These are phyloP conservation scores for Penicillium sp. DNA, from an alignment of 2,329 filamentous ascomycete species.

Conservation along the genomic window DNA sequence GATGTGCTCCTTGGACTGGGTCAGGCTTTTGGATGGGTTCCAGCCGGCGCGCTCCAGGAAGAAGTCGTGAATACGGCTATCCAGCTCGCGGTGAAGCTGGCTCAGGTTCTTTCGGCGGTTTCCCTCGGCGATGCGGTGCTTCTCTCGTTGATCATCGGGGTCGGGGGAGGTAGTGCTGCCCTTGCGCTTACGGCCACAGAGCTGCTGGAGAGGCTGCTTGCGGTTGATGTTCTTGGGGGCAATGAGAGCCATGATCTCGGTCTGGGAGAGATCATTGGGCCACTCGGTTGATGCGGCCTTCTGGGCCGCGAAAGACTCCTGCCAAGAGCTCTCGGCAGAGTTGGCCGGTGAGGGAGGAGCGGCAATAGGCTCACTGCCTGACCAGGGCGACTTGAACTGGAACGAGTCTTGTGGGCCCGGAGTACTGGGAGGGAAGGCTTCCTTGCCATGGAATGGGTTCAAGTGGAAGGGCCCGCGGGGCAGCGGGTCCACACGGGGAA, in stretches of 20 bases:
- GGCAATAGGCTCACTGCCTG: slow-evolving; percentile 28
- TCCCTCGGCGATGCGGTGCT: slow-evolving; percentile 42
- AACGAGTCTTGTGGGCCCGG: slow-evolving; percentile 36
- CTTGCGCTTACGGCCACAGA: slow-evolving; percentile 43
- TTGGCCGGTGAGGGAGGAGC: slow-evolving; percentile 40
- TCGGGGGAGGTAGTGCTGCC: slow-evolving; percentile 32
- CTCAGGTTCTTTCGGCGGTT: slow-evolving; percentile 43
- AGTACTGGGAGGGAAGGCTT: slow-evolving; percentile 32
- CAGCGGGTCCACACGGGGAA: slow-evolving; percentile 38
- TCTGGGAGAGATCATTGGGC: slow-evolving; percentile 34
- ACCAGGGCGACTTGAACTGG: slow-evolving; percentile 35
- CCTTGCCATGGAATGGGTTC: slow-evolving; percentile 34
- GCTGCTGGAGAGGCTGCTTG: slow-evolving; percentile 40
- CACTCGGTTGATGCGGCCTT: slow-evolving; percentile 30
- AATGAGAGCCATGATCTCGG: slow-evolving; percentile 36
- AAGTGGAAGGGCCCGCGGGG: slow-evolving; percentile 37
- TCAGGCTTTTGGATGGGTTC: slow-evolving; percentile 41
- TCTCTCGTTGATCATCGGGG: slow-evolving; percentile 40
- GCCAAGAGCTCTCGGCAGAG: slow-evolving; percentile 39
- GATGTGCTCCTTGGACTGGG: slow-evolving; percentile 44
- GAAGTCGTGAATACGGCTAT: slow-evolving; percentile 39
- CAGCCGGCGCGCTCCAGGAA: slow-evolving; percentile 42
- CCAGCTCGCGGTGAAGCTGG: slow-evolving; percentile 39
- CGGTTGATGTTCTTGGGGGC: slow-evolving; percentile 39
- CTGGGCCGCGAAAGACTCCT: slow-evolving; percentile 33